A percentile compares a stretch with the other conserved stretches of the same genome.
phyloP scores from a whole-genome alignment of 192 early-diverging fungal species.

The Geosiphon pyriformis region DNA sequence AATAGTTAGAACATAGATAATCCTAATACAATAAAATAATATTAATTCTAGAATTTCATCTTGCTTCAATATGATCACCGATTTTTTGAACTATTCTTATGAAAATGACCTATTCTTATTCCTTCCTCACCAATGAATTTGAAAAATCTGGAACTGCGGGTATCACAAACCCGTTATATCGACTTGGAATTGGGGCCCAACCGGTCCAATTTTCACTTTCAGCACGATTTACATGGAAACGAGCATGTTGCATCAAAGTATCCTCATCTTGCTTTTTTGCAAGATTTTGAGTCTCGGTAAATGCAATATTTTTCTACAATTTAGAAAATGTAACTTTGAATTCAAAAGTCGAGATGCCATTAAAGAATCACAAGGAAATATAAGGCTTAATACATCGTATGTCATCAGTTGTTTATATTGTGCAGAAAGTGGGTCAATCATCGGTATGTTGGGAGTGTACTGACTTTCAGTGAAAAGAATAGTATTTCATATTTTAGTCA shows the following conservation, averaged over 20 bases:
- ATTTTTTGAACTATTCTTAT: too few species aligned
- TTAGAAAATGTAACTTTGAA: background rate
- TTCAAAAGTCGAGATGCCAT: background rate
- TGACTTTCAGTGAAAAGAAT: too few species aligned
- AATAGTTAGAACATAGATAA: too few species aligned
- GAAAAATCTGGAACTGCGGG: background rate
- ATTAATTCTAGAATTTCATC: too few species aligned
- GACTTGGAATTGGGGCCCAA: background rate
- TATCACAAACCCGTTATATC: conserved; percentile 9
- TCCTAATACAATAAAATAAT: too few species aligned
- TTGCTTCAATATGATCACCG: too few species aligned
- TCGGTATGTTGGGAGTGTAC: background rate
- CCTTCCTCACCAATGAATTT: too few species aligned
- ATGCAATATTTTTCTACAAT: background rate
- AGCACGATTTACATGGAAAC: background rate
- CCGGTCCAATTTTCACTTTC: background rate
- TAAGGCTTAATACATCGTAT: too few species aligned
- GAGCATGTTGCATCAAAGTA: background rate
- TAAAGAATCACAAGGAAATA: too few species aligned
- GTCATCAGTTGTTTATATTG: background rate
- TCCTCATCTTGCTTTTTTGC: conserved; percentile 1
- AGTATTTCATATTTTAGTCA: too few species aligned
- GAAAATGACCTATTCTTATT: too few species aligned
- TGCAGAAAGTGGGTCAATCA: background rate
- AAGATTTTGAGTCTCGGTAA: background rate